Percentiles rank a stretch among this genome's conserved stretches.
Evolutionary conservation across 352 stramenopile species (phyloP).

Genomic region (Globisporangium ultimum): DNA sequence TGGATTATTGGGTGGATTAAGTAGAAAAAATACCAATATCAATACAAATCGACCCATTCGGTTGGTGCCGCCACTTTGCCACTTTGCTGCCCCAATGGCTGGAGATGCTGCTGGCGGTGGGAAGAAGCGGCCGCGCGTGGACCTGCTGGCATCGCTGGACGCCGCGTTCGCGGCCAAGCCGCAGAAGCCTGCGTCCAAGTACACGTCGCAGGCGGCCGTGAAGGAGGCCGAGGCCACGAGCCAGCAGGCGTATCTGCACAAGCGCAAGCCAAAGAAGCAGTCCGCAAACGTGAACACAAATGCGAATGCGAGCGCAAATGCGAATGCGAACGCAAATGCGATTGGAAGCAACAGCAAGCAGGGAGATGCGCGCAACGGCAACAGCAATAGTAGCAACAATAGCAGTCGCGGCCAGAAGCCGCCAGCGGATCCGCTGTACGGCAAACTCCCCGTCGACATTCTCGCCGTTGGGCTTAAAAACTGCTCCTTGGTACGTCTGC

Average conservation of each 20-base stretch:
- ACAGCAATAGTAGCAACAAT: conserved; percentile 8
- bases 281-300: too few species aligned
- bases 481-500: conserved; percentile 53
- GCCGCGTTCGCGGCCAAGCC: conserved; percentile 53
- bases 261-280: conserved; percentile 47
- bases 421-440: conserved; percentile 46
- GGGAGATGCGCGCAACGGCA: conserved; percentile 14
- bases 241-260: conserved; percentile 71
- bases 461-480: conserved; percentile 59
- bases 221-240: conserved; percentile 26
- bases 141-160: conserved; percentile 77
- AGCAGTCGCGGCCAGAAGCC: conserved; percentile 11
- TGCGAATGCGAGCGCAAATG: too few species aligned
- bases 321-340: too few species aligned
- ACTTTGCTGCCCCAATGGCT: conserved; percentile 14
- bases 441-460: conserved; percentile 42
- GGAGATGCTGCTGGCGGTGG: conserved; percentile 5
- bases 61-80: too few species aligned
- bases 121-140: conserved; percentile 67
- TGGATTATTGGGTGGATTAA: too few species aligned
- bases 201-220: conserved; percentile 55
- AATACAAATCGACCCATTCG: too few species aligned
- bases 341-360: not conserved
- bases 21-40: too few species aligned
- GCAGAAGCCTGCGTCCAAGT: conserved; percentile 45